A percentile compares a stretch with the other conserved stretches of the same genome.
These are phyloP conservation scores for Boletus speciosus DNA, from an alignment of 768 basidiomycete genomes.

Conservation along the genomic window DNA sequence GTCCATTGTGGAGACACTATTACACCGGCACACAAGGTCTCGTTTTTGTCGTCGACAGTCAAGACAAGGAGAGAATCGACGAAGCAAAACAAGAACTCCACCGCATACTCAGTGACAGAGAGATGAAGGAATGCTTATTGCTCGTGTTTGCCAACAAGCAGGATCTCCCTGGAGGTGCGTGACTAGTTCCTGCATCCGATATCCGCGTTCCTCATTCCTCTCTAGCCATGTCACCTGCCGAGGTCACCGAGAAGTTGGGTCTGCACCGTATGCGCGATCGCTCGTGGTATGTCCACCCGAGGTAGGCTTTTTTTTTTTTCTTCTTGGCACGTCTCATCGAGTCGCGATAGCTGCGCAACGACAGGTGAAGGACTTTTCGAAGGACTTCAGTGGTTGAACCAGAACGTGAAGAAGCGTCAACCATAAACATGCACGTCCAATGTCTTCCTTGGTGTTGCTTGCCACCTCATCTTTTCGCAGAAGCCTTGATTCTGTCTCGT, in stretches of 20 bases:
- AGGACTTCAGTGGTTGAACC: constrained; percentile 95
- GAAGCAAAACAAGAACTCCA: constrained; percentile 96
- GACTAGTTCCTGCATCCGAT: not conserved
- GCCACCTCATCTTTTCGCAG: constrained; percentile 24
- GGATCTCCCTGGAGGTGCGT: constrained; percentile 91
- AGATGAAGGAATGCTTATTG: constrained; percentile 96
- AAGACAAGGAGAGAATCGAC: constrained; percentile 92
- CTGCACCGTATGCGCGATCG: constrained; percentile 94
- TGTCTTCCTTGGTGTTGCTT: constrained; percentile 17
- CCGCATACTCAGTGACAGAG: constrained; percentile 91
- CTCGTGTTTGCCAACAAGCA: constrained; percentile 99
- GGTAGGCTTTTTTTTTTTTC: constrained; percentile 45
- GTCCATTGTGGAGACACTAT: constrained; percentile 97
- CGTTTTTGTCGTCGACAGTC: constrained; percentile 97
- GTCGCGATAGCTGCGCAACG: constrained; percentile 73
- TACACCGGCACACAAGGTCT: constrained; percentile 99
- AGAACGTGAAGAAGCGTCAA: constrained; percentile 94
- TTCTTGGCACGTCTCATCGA: not conserved
- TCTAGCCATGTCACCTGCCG: constrained; percentile 94
- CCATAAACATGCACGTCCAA: constrained; percentile 41
- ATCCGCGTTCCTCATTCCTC: not conserved
- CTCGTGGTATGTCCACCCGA: constrained; percentile 99
- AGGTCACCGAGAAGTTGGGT: constrained; percentile 96
- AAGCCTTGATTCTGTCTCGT: constrained; percentile 13
- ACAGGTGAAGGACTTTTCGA: constrained; percentile 97